Conservation (phyloP, 2,329 filamentous ascomycete genomes). For the Macrophomina phaseolina region DNA sequence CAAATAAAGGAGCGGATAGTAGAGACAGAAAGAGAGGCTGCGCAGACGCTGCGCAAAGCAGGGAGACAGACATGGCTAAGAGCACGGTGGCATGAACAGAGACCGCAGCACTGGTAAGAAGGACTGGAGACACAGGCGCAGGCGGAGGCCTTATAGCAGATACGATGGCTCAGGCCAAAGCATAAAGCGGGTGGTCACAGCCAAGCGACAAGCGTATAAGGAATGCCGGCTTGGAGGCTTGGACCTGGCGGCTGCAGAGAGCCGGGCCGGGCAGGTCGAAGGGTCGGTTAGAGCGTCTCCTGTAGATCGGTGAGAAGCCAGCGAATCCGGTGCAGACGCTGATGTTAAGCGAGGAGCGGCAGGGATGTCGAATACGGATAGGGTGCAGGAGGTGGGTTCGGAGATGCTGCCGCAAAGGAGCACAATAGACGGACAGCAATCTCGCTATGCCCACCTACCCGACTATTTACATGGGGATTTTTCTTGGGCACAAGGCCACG, state of each 20-base stretch:
- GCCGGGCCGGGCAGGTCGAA: constrained; percentile 2
- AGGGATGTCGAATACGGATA: constrained; percentile 2
- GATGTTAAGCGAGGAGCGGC: background rate
- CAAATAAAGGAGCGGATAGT: constrained; percentile 9
- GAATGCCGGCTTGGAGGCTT: constrained; percentile 13
- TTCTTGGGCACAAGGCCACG: constrained; percentile 6
- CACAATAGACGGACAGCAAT: constrained; percentile 6
- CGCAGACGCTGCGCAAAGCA: constrained; percentile 18
- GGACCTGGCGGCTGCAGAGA: background rate
- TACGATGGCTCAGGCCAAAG: background rate
- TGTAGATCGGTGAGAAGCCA: constrained; percentile 1
- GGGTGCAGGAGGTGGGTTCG: background rate
- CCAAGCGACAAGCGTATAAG: constrained; percentile 19
- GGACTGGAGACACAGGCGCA: background rate
- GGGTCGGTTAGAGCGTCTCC: constrained; percentile 11
- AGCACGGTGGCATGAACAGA: constrained; percentile 1
- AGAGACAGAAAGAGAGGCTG: constrained; percentile 21
- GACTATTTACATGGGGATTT: background rate
- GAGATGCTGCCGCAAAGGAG: constrained; percentile 1
- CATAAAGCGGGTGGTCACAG: background rate
- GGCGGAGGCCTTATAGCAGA: constrained; percentile 12
- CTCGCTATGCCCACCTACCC: constrained; percentile 4
- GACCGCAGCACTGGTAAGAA: background rate
- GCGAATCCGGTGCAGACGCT: background rate
- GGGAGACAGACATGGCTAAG: constrained; percentile 12